Evolutionary conservation across 2,329 filamentous ascomycete species (phyloP).

Genomic region (Thermoascus crustaceus): DNA sequence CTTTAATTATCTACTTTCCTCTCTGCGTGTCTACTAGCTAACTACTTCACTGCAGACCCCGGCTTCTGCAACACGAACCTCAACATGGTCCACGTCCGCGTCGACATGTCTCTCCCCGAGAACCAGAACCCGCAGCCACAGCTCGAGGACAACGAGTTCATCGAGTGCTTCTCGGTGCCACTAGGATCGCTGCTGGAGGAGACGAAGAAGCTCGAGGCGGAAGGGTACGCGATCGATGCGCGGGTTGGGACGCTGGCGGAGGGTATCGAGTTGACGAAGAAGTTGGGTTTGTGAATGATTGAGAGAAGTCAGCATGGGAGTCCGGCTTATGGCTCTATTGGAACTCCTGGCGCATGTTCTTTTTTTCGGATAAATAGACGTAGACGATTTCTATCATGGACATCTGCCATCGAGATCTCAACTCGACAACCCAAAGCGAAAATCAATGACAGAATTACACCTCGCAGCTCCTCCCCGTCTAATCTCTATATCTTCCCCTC

Average conservation of each 20-base stretch:
- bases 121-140: slow-evolving; percentile 62
- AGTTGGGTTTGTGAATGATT: slow-evolving; percentile 12
- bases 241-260: slow-evolving; percentile 70
- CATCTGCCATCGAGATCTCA: background rate
- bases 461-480: background rate
- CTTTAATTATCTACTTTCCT: background rate
- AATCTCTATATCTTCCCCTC: slow-evolving; percentile 35
- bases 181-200: slow-evolving; percentile 57
- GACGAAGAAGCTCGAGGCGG: slow-evolving; percentile 56
- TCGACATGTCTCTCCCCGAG: slow-evolving; percentile 60
- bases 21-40: background rate
- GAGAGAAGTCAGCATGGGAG: background rate
- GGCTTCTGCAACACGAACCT: slow-evolving; percentile 44
- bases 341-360: no score
- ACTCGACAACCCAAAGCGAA: background rate
- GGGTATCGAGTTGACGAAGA: slow-evolving; percentile 64
- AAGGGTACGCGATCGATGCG: slow-evolving; percentile 73
- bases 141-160: slow-evolving; percentile 74
- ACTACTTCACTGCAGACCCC: slow-evolving; percentile 27
- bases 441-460: background rate
- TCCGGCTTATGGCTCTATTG: no score
- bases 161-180: slow-evolving; percentile 66
- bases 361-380: no score
- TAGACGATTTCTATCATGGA: no score
- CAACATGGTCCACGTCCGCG: slow-evolving; percentile 58